A percentile compares a stretch with the other conserved stretches of the same genome.
Conservation (phyloP, 1,139 yeast species). For the Suhomyces bokatorum region DNA sequence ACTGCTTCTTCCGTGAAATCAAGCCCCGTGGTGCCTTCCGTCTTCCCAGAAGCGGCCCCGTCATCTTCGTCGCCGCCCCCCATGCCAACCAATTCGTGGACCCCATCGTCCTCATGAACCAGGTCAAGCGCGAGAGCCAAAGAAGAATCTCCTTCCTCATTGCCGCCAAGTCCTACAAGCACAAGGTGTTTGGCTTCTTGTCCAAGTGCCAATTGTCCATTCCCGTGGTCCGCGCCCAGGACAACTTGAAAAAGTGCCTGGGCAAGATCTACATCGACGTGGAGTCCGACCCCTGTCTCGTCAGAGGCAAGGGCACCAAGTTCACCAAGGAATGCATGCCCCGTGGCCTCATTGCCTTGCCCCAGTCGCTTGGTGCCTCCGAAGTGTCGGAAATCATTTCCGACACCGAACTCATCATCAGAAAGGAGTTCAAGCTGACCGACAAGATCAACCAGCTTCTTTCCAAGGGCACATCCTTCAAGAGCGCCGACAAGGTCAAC, state of each 20-base stretch:
- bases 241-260: constrained; percentile 59
- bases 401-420: constrained; percentile 70
- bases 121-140: constrained; percentile 68
- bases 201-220: constrained; percentile 78
- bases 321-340: constrained; percentile 66
- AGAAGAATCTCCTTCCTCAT: constrained; percentile 82
- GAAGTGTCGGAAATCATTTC: constrained; percentile 69
- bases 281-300: constrained; percentile 43
- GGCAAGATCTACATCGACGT: constrained; percentile 61
- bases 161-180: constrained; percentile 77
- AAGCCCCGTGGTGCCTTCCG: constrained; percentile 89
- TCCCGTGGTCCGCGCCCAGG: constrained; percentile 92
- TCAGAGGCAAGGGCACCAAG: constrained; percentile 67
- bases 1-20: constrained; percentile 81
- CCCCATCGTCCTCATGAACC: constrained; percentile 81
- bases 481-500: constrained; percentile 79
- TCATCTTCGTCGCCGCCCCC: constrained; percentile 95
- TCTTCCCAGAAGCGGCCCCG: constrained; percentile 80
- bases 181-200: constrained; percentile 69
- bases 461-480: constrained; percentile 59
- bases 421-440: constrained; percentile 67
- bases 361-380: constrained; percentile 75
- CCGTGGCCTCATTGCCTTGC: constrained; percentile 75
- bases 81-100: constrained; percentile 97
- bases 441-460: constrained; percentile 44